Conservation (phyloP, 176 grass and related monocot genomes). For the Pontederia crassipes region DNA sequence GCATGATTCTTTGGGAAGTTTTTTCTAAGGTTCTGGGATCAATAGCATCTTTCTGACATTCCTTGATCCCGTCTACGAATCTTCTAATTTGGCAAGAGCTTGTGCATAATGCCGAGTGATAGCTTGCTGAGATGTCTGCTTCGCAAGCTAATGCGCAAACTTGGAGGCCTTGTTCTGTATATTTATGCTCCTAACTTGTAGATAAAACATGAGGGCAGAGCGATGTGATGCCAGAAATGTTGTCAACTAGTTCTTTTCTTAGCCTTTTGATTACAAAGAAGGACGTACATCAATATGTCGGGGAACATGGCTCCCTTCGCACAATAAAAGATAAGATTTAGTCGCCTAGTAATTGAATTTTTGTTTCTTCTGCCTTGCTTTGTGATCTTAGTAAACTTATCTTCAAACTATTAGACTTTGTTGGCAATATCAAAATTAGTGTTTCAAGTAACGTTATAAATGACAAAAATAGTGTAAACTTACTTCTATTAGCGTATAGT, state of each 20-base stretch:
- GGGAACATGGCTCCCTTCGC: not conserved
- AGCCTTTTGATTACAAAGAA: not conserved
- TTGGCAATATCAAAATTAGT: no score
- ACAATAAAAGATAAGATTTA: not conserved
- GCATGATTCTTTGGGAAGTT: constrained; percentile 21
- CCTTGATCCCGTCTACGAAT: not conserved
- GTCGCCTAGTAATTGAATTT: no score
- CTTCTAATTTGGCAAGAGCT: no score
- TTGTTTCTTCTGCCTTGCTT: no score
- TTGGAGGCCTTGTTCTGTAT: not conserved
- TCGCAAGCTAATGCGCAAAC: not conserved
- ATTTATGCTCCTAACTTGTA: not conserved
- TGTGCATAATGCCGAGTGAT: no score
- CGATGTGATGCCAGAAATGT: not conserved
- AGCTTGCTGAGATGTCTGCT: not conserved
- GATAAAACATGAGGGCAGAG: not conserved
- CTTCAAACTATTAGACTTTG: no score
- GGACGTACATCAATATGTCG: not conserved
- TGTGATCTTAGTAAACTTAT: no score
- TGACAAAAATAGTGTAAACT: no score
- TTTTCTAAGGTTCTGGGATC: constrained; percentile 27
- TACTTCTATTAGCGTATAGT: no score
- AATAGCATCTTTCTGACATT: constrained; percentile 15
- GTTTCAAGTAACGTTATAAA: no score
- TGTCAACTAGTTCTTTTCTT: not conserved